Base-by-base conservation (phyloP, 371 early-diverging fungal species). In the Catenaria anguillulae region DNA sequence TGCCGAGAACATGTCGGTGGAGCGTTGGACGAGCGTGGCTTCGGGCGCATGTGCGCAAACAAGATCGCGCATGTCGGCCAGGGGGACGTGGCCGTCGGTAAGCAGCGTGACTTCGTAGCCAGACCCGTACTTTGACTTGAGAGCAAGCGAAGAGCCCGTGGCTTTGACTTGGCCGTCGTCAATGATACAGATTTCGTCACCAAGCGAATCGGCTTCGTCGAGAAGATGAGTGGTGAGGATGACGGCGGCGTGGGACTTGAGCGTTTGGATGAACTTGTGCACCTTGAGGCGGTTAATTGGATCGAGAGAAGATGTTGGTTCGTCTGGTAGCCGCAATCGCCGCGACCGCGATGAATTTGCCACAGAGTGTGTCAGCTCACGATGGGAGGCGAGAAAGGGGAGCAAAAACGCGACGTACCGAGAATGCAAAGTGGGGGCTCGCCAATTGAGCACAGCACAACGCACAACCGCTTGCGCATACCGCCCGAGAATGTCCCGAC, bases 41-140 rank as follows among this genome's bases (percentile, higher is more conserved):
- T 23, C 34, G 23, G 35, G 56, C 34, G 35, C 56, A 26, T 23
- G 36, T 2, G 24, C 34, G n/a, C 33, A 10, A 8, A 56, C 23
- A 3, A 56, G 19, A 33, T 24, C 40, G 24, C 12, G 12, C 10
- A 26, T 33, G 56, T 19, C 36, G 56, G 24, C 48, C 8, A 48
- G n/a, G 6, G 19, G 21, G 4, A 10, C 48, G n/a, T 24, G n/a
- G 24, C 24, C 48, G 48, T 21, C 12, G 24, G 24, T 1, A 8
- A 56, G 21, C n/a, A 56, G 56, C 26, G 63, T 8, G 12, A 62
- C 40, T n/a, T 55, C 33, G 62, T 76, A 74, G 2, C 76, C 76
- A 29, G 73, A 55, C 26, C 73, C 72, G 65, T 73, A 70, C 4
- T 69, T 69, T 45, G 71, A 67, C 67, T 76, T 76, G 56, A 76